Base-by-base conservation (phyloP, 176 grass and related monocot genomes). In the Leersia perrieri region DNA sequence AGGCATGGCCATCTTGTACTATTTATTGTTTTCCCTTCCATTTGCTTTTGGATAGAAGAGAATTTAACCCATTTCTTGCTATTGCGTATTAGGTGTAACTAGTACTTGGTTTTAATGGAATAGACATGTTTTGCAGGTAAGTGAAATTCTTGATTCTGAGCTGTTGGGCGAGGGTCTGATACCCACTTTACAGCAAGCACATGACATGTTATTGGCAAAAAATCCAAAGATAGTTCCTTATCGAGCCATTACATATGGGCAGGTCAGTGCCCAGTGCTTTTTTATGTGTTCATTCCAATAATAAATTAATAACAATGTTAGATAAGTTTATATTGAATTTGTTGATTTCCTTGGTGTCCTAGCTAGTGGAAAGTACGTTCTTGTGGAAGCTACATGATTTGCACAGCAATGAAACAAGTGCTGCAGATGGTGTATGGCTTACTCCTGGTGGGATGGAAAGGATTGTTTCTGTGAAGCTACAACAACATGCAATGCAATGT, bases 161-260 rank as follows among this genome's bases (percentile, higher is more conserved):
- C 90, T 98, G 69, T 85, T 98, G 40, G 95, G 95, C n/a, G 95
- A 98, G 87, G 95, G 95, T 70, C 77, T 98, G 44, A 94, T 98
- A 83, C 95, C 95, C 62, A 94, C 90, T 79, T 77, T 98, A 25
- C 95, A 98, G 38, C 95, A 94, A 10, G 90, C 95, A n/a, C 92
- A 98, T 81, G 92, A 98, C 73, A 84, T 78, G 86, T 74, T 94
- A 72, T 65, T 92, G 61, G 83, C 86, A 63, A 90, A 88, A 73
- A 93, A 89, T 70, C 90, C 92, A 71, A 84, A 89, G 45, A 81
- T 86, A 9, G 86, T 94, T 39, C 95, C 95, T 75, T 98, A 86
- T 84, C 80, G 86, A 89, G 95, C 90, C 30, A 94, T 88, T 72
- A 89, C 78, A 3, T 98, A 92, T 84, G 95, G 86, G 9, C 90